Conservation (phyloP, 2,329 filamentous ascomycete genomes). For the Beauveria pseudobassiana region DNA sequence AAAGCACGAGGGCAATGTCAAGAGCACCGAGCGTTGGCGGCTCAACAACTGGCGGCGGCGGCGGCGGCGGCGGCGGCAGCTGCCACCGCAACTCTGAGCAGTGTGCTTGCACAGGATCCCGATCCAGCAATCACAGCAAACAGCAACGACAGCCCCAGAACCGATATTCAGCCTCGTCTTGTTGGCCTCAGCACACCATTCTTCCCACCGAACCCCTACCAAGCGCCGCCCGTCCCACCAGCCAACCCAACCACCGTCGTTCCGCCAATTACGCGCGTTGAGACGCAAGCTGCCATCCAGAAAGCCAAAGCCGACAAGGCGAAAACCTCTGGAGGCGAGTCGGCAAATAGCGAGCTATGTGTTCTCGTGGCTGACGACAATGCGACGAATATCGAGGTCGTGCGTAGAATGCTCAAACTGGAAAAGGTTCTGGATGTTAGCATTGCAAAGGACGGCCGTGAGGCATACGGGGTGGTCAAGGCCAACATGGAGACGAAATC, state of each 20-base stretch:
- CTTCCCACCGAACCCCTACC: slow-evolving; percentile 46
- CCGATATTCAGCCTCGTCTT: slow-evolving; percentile 57
- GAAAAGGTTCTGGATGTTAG: slow-evolving; percentile 82
- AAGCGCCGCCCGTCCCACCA: background rate
- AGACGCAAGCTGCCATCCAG: slow-evolving; percentile 59
- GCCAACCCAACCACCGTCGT: slow-evolving; percentile 1
- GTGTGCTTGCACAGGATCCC: slow-evolving; percentile 1
- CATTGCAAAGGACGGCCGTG: slow-evolving; percentile 77
- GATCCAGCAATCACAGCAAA: slow-evolving; percentile 8
- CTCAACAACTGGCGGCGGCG: background rate
- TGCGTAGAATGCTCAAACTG: slow-evolving; percentile 60
- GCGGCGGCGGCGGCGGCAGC: background rate
- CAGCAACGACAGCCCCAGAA: slow-evolving; percentile 41
- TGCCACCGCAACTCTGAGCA: slow-evolving; percentile 6
- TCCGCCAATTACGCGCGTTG: slow-evolving; percentile 31
- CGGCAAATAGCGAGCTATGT: slow-evolving; percentile 55
- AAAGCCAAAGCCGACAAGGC: slow-evolving; percentile 54
- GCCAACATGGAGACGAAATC: slow-evolving; percentile 66
- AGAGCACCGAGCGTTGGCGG: slow-evolving; percentile 43
- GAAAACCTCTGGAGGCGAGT: slow-evolving; percentile 50
- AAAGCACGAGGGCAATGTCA: slow-evolving; percentile 19
- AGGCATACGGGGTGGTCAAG: slow-evolving; percentile 81
- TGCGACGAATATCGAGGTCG: slow-evolving; percentile 50
- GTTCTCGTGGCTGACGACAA: slow-evolving; percentile 77
- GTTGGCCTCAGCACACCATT: slow-evolving; percentile 80